Conservation (phyloP, 2,329 filamentous ascomycete species). For the Sporothrix variecibatus region DNA sequence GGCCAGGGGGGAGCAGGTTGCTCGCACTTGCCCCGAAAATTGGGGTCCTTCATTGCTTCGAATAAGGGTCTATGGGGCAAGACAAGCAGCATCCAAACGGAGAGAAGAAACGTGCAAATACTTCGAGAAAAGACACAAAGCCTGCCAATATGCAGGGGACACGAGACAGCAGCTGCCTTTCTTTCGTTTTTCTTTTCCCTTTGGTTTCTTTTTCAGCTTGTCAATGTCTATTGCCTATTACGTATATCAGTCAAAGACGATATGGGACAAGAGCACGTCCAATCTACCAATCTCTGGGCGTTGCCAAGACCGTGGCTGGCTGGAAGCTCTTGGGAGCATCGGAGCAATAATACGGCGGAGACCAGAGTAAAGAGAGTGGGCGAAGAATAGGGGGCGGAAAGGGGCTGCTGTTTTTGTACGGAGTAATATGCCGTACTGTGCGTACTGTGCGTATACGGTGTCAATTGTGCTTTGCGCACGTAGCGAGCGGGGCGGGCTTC, state of each 20-base stretch:
- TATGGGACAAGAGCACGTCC: neutral
- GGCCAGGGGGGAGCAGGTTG: neutral
- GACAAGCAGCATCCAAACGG: neutral
- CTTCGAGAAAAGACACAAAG: neutral
- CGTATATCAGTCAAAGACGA: neutral
- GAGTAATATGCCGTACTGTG: too few species aligned
- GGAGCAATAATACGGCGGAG: neutral
- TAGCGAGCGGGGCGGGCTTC: neutral
- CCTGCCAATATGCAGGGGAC: neutral
- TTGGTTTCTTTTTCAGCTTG: neutral
- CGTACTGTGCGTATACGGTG: neutral
- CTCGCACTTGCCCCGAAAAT: neutral
- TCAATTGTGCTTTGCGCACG: neutral
- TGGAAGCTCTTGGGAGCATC: neutral
- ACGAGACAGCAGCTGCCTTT: neutral
- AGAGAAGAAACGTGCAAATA: neutral
- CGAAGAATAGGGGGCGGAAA: conserved; percentile 1
- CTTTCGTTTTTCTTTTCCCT: neutral
- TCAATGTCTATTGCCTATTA: neutral
- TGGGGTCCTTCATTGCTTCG: neutral
- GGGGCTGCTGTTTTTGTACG: neutral
- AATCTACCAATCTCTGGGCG: conserved; percentile 4
- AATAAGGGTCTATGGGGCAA: neutral
- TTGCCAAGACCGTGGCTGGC: conserved; percentile 17
- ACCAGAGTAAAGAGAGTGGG: neutral